Base-by-base conservation (phyloP, 352 stramenopile species). In the Globisporangium takayamanum region DNA sequence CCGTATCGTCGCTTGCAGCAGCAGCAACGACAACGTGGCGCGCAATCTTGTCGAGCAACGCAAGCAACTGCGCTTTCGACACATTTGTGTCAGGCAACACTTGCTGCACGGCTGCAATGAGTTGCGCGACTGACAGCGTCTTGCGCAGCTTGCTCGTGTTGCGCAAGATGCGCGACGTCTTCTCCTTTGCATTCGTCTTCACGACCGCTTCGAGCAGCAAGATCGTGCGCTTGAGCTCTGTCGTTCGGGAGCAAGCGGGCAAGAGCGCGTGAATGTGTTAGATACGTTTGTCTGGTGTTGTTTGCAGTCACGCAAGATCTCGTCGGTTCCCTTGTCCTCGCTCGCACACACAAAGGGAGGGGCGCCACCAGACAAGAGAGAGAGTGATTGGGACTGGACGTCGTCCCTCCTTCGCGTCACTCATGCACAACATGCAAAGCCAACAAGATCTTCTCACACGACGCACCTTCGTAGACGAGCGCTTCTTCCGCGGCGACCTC, bases 161-260 rank as follows among this genome's bases (percentile, higher is more conserved):
- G 59, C 83, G 82, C 33, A 95, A 67, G 39, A 93, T 74, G 36
- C 88, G 86, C 47, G 81, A 64, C 51, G 94, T 78, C 62, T 93
- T 92, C 53, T 94, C 85, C 67, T 92, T 94, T 28, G 83, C 78
- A 55, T 92, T 92, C 8, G 80, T 88, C 58, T 88, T 88, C n/a
- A 90, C 80, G 28, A 89, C 75, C 33, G 70, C 71, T 50, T 94
- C 84, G 33, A 94, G 70, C 46, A 92, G 58, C 63, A 72, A 39
- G 59, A 94, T 75, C 39, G 75, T 84, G 55, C 81, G 79, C 67
- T 89, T 88, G 33, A 94, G 66, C 64, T 94, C 84, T 93, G 53
- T 16, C 22, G 54, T 39, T 36, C 5, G 28, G 25, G 37, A 14
- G 37, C 10, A 42, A 14, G 39, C 6, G 39, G 39, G 37, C 63